Base-by-base conservation (phyloP, 495 filamentous ascomycete species). In the Lophiotrema nucula region DNA sequence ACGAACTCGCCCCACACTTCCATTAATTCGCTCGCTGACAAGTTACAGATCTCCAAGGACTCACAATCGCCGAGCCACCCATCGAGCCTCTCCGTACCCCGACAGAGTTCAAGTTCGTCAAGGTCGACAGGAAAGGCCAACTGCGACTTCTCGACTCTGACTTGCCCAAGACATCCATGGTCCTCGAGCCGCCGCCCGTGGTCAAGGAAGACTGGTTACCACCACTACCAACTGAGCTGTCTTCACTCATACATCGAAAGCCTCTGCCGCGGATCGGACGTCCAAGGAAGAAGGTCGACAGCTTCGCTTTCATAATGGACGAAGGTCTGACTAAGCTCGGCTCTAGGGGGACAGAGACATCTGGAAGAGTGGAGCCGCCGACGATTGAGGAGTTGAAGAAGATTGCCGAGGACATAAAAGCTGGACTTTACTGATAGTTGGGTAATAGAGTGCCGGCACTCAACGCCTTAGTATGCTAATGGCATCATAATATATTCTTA, bases 301-400 rank as follows among this genome's bases (percentile, higher is more conserved):
- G 61, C 25, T 64, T 64, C 28, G 35, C 48, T 10, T 47, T 50
- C 10, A 55, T 64, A 15, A 59, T 64, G 55, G 56, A 47, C 12
- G 43, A 59, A 42, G 61, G 61, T 4, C 49, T 55, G 25, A 37
- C 25, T 18, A 35, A 54, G 25, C n/a, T 46, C 2, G 56, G 47
- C 1, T 37, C 47, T 11, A 53, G 24, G 3, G 48, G 48, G 22
- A 42, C 26, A 21, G 22, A 41, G 1, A 21, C 21, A 1, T 53
- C 50, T 21, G 24, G 48, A 1, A 16, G 43, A 2, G 18, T 42
- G 1, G 19, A 54, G 16, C 49, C 57, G 12, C 57, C 57, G 15
- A 60, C 49, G 5, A 22, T 60, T 13, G 57, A 60, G 2, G 57
- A 60, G 16, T 18, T 60, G 31, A 37, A 45, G 35, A 47, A 54